Evolutionary conservation across 2,329 filamentous ascomycete genomes (phyloP), one percentile per base, ranked within the genome.

Genomic region (Paracoccidioides lutzii): DNA sequence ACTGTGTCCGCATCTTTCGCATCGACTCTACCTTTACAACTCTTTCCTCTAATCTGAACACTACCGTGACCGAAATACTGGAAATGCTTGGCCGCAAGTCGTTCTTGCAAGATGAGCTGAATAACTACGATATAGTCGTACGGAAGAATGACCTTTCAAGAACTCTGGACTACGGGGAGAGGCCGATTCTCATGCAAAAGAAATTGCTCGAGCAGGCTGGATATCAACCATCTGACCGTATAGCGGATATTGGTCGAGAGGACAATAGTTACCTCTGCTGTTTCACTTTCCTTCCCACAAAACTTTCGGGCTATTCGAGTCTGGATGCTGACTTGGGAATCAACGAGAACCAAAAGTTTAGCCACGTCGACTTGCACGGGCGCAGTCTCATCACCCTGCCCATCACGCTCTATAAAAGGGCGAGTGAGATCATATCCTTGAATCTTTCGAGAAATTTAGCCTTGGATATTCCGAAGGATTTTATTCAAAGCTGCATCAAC

Each of bases 251-350:
- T 53, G 93, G 93, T 33, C 83, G 93, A 56, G 93, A 98, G 70
- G 93, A 98, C 74, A 95, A 97, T 70, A 94, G 90, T 67, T 98
- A 97, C 64, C 79, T 98, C 10, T 95, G 90, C 67, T 87, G 93
- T 5, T 97, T 98, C 73, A 89, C 93, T 58, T 98, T 98, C 71
- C 76, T 96, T 57, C 90, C 91, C 14, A 85, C 87, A 22, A 88
- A 91, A 65, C 86, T 95, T 69, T 90, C 84, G 67, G 89, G 90
- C 51, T 82, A 85, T 59, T 78, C 84, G 45, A 82, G 79, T 58
- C 76, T 87, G 30, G 85, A 90, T 61, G 78, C 78, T 60, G 91
- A 97, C 64, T 81, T 90, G 52, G 87, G 85, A 32, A 82, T 94
- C 60, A 83, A 81, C 66, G 90, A 89, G 65, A 82, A 87, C 69